Conservation (phyloP, 169 alveolate genomes). For the Eimeria acervulina region DNA sequence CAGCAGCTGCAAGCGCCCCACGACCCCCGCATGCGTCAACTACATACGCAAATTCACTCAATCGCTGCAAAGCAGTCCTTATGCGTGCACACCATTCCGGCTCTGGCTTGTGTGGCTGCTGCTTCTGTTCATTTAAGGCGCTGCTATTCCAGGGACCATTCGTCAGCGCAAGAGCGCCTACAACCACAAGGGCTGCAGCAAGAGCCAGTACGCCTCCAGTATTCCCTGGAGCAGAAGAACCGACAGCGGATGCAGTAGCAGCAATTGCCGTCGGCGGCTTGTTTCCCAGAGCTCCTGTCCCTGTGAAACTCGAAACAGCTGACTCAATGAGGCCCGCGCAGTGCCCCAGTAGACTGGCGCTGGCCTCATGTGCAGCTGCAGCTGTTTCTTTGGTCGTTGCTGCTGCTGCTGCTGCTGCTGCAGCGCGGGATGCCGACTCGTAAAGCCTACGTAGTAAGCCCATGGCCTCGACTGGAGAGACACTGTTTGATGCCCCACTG, state of each 20-base stretch:
- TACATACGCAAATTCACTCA: slow-evolving; percentile 41
- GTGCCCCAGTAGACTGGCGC: slow-evolving; percentile 20
- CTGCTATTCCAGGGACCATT: slow-evolving; percentile 50
- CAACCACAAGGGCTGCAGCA: slow-evolving; percentile 64
- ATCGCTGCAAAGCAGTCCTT: slow-evolving; percentile 43
- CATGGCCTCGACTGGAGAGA: slow-evolving; percentile 41
- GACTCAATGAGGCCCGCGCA: slow-evolving; percentile 21
- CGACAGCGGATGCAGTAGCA: neutral
- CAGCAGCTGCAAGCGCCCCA: slow-evolving; percentile 27
- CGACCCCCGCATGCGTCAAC: neutral
- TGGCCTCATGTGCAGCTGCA: neutral
- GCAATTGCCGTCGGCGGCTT: neutral
- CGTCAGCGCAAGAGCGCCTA: slow-evolving; percentile 37
- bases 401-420: slow-evolving; percentile 51
- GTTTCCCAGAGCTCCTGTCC: neutral
- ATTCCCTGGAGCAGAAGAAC: slow-evolving; percentile 3
- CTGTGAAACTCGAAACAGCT: slow-evolving; percentile 28
- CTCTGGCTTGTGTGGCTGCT: neutral
- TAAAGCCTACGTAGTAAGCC: slow-evolving; percentile 41
- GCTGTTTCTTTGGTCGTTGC: neutral
- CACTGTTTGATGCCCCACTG: neutral
- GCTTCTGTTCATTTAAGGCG: neutral
- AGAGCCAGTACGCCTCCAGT: slow-evolving; percentile 59
- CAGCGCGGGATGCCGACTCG: slow-evolving; percentile 51
- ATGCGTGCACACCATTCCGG: slow-evolving; percentile 50